Conservation (phyloP, 139 green algal species). For the Astrephomene gubernaculifera region DNA sequence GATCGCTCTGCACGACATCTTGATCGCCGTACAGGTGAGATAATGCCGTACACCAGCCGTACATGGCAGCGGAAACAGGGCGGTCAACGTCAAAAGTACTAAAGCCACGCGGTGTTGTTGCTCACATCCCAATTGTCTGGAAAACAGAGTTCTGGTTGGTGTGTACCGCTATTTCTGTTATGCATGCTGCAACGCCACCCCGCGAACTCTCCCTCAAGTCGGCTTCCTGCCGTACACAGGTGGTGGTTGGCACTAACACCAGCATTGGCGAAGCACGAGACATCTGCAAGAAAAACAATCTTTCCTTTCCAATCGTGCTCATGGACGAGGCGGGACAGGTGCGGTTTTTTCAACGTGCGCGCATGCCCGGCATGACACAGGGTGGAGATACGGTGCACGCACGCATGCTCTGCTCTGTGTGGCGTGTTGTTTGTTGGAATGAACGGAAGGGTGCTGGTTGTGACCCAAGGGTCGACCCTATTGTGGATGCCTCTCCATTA, state of each 20-base stretch:
- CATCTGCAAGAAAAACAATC: not conserved
- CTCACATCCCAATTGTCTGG: not conserved
- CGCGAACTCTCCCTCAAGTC: too few relatives aligned
- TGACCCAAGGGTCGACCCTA: too few relatives aligned
- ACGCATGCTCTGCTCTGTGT: not conserved
- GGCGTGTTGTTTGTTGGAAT: too few relatives aligned
- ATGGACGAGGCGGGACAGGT: constrained; percentile 89
- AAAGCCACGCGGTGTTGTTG: not conserved
- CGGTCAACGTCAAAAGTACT: too few relatives aligned
- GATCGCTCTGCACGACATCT: not conserved
- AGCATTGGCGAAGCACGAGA: not conserved
- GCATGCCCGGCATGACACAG: not conserved
- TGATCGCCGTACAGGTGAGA: not conserved
- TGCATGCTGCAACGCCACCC: not conserved
- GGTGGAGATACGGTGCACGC: not conserved
- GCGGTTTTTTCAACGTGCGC: not conserved
- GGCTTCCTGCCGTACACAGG: not conserved
- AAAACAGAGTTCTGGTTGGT: not conserved
- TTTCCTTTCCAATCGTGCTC: constrained; percentile 66
- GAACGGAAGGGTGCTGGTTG: too few relatives aligned
- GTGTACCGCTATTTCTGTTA: not conserved
- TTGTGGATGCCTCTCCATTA: too few relatives aligned
- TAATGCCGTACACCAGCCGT: too few relatives aligned
- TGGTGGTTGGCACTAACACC: not conserved
- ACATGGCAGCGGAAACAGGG: too few relatives aligned